phyloP scores from a whole-genome alignment of 495 filamentous ascomycete species.

The Lophium mytilinum region DNA sequence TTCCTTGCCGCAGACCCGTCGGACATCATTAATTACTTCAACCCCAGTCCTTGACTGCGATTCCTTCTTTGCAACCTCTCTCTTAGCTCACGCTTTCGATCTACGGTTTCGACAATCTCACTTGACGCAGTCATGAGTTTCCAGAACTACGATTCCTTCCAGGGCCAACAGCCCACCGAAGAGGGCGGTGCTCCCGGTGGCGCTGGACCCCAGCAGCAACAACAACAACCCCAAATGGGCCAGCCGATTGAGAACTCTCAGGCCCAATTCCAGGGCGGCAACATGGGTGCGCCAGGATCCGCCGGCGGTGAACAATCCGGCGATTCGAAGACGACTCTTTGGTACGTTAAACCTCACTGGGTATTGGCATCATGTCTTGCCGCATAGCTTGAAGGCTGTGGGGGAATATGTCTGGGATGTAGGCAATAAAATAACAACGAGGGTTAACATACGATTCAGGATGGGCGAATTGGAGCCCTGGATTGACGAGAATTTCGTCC shows the following conservation, averaged over 20 bases:
- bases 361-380: neutral
- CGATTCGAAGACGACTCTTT: slow-evolving; percentile 74
- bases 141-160: slow-evolving; percentile 28
- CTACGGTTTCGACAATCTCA: slow-evolving; percentile 3
- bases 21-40: neutral
- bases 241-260: slow-evolving; percentile 48
- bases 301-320: slow-evolving; percentile 48
- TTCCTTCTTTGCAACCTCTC: slow-evolving; percentile 3
- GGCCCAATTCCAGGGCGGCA: slow-evolving; percentile 46
- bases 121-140: slow-evolving; percentile 17
- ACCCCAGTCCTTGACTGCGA: neutral
- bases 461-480: slow-evolving; percentile 99
- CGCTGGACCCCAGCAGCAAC: slow-evolving; percentile 22
- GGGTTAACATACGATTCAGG: slow-evolving; percentile 43
- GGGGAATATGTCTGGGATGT: too few relatives aligned
- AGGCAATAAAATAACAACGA: too few relatives aligned
- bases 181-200: slow-evolving; percentile 23
- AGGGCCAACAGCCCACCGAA: slow-evolving; percentile 29
- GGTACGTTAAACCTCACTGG: slow-evolving; percentile 43
- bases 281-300: slow-evolving; percentile 45
- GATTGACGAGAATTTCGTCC: slow-evolving; percentile 99
- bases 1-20: slow-evolving; percentile 1
- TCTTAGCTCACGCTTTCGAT: neutral
- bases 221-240: slow-evolving; percentile 26
- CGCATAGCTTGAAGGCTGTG: neutral